Base-by-base conservation (phyloP, 805 yeast genomes). In the Starmerella potacharoeniae region DNA sequence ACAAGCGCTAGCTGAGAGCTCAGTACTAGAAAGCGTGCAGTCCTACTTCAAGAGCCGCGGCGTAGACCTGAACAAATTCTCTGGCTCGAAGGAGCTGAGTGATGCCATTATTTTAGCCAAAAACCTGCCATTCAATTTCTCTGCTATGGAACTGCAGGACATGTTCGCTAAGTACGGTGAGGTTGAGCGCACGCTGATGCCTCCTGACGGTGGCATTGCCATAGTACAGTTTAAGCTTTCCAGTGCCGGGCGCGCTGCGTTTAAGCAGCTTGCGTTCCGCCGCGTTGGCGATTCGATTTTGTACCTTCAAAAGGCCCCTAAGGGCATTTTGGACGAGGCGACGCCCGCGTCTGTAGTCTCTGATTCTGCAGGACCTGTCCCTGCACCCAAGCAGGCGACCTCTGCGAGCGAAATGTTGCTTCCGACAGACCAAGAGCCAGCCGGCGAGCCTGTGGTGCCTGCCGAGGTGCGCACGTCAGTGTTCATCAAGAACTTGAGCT, bases 1-100 rank as follows among this genome's bases (percentile, higher is more conserved):
- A 67, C 97, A 90, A 70, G 97, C 98, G 0, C 77, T 93, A 59
- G 97, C 98, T 0, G 98, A 93, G 72, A 95, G 97, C 2, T 93
- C 89, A 65, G 96, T 90, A 16, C 83, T 93, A 64, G 93, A 90
- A 46, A 93, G 84, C 68, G 95, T 93, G 11, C 79, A 96, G 65
- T 80, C 80, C 62, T 93, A 82, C 70, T 93, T 93, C 69, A 95
- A 88, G 68, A 70, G 74, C 29, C 83, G 83, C 66, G 95, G 95
- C 37, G 86, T 93, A 44, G 96, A 91, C 72, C 72, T 93, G 57
- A 75, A 83, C 2, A 77, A 81, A 37, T 91, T 93, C 66, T 72
- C 71, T 7, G 74, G 75, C 58, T 64, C 68, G 7, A 76, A 77
- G 57, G 90, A 84, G 65, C 77, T 85, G 58, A 95, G 88, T 63